A percentile compares a stretch with the other conserved stretches of the same genome.
Conservation (phyloP, 495 filamentous ascomycete species). For the Letharia columbiana region DNA sequence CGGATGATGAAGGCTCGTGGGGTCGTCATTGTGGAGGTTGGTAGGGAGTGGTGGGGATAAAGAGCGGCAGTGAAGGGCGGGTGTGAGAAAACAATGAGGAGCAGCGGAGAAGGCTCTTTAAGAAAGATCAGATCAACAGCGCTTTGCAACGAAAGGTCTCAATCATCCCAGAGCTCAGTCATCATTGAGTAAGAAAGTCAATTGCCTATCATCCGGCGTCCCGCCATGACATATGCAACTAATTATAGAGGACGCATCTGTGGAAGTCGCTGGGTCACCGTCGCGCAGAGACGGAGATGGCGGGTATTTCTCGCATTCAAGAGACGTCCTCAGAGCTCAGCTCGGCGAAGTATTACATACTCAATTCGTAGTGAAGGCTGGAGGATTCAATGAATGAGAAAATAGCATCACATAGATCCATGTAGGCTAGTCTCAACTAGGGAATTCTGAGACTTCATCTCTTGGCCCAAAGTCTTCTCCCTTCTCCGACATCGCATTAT, state of each 20-base stretch:
- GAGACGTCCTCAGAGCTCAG: not conserved
- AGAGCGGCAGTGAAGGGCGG: not conserved
- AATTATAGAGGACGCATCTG: not conserved
- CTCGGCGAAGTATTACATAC: not conserved
- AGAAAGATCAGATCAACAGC: too few relatives aligned
- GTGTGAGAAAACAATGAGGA: not conserved
- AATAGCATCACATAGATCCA: not conserved
- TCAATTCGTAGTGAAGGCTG: not conserved
- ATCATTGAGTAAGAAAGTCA: constrained; percentile 7
- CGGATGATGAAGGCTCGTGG: constrained; percentile 88
- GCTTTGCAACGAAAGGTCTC: not conserved
- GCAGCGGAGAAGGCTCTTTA: constrained; percentile 1
- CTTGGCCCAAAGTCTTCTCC: not conserved
- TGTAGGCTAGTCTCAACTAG: not conserved
- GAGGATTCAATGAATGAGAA: not conserved
- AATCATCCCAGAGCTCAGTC: not conserved
- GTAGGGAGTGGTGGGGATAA: not conserved
- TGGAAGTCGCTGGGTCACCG: not conserved
- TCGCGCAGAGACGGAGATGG: not conserved
- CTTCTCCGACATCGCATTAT: not conserved
- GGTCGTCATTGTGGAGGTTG: constrained; percentile 39
- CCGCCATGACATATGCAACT: constrained; percentile 11
- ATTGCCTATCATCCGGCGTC: constrained; percentile 10
- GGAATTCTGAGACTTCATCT: not conserved
- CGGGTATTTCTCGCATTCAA: not conserved